phyloP scores from a whole-genome alignment of 306 rosid genomes.

The Pterocarpus santalinus region DNA sequence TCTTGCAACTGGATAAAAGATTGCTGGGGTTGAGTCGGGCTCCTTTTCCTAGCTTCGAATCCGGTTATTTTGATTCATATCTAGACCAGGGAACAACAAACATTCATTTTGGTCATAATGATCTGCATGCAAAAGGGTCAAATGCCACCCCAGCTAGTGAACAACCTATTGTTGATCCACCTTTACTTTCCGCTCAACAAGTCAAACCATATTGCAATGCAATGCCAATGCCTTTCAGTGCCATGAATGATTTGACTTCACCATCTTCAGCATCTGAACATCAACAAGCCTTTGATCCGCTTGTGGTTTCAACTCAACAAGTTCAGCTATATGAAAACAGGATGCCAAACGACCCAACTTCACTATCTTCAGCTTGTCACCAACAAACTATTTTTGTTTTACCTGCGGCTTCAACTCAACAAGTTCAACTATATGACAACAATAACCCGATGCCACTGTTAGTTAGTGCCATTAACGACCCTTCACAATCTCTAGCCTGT shows the following conservation, averaged over 20 bases:
- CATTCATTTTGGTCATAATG: constrained; percentile 13
- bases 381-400: not conserved
- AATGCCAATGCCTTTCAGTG: not conserved
- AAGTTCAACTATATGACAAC: not conserved
- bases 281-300: not conserved
- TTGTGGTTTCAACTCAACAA: not conserved
- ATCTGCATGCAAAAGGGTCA: not conserved
- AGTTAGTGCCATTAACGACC: not conserved
- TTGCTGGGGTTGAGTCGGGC: constrained; percentile 49
- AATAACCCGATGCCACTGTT: not conserved
- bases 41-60: constrained; percentile 49
- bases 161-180: not conserved
- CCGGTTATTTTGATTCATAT: constrained; percentile 51
- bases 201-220: not conserved
- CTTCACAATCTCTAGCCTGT: not conserved
- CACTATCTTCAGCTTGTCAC: not conserved
- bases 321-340: not conserved
- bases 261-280: not conserved
- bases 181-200: not conserved
- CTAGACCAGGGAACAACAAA: constrained; percentile 34
- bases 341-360: not conserved
- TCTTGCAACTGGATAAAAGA: constrained; percentile 49
- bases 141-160: not conserved
- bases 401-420: not conserved
- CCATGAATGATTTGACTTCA: not conserved